Conservation (phyloP, 257 asterid genomes). For the Solanum pinnatisectum region DNA sequence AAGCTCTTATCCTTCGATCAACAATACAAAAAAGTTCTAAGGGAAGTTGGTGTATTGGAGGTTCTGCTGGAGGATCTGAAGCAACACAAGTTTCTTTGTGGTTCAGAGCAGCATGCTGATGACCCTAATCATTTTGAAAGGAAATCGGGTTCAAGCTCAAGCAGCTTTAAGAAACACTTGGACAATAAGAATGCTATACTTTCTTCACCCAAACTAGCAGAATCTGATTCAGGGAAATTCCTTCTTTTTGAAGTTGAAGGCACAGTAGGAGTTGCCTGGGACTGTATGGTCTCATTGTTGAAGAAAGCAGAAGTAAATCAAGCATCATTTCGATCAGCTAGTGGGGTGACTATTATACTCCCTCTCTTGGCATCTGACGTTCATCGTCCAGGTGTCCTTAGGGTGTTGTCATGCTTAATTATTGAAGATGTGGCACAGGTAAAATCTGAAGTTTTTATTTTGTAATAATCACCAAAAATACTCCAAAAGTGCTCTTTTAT, state of each 20-base stretch:
- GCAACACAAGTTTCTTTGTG: conserved; percentile 73
- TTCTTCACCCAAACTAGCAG: conserved; percentile 85
- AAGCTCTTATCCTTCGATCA: conserved; percentile 93
- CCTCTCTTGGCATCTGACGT: conserved; percentile 84
- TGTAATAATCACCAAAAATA: neutral
- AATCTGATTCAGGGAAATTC: conserved; percentile 69
- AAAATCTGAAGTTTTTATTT: neutral
- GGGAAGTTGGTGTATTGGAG: conserved; percentile 98
- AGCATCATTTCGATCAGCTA: conserved; percentile 70
- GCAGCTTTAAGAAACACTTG: conserved; percentile 75
- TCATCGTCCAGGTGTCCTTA: conserved; percentile 85
- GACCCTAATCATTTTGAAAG: conserved; percentile 49
- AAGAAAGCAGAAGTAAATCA: conserved; percentile 93
- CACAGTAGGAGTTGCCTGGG: conserved; percentile 83
- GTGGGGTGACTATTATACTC: conserved; percentile 66
- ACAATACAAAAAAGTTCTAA: conserved; percentile 87
- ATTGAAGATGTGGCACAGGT: conserved; percentile 86
- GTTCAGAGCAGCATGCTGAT: conserved; percentile 48
- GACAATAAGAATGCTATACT: conserved; percentile 78
- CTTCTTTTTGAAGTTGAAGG: conserved; percentile 76
- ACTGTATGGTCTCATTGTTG: conserved; percentile 77
- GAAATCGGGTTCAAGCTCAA: conserved; percentile 60
- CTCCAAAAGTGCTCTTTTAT: neutral
- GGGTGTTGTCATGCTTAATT: conserved; percentile 85
- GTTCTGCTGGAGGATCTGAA: conserved; percentile 91